phyloP scores from a whole-genome alignment of 257 asterid species.

The Scutellaria barbata region DNA sequence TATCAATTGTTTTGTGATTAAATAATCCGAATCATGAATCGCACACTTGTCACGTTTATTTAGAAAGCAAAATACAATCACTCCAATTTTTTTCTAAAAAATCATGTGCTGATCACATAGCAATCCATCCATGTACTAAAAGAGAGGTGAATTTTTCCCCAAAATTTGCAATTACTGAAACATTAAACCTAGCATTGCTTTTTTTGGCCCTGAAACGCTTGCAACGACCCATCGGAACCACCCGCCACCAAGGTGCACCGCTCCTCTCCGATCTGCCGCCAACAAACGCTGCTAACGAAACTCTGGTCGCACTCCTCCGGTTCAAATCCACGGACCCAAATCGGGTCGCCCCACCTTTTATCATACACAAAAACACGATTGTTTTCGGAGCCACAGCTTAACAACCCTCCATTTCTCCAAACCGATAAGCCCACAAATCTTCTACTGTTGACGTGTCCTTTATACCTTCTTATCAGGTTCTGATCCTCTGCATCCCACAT shows the following conservation, averaged over 20 bases:
- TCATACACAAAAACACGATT: conserved; percentile 82
- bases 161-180: conserved; percentile 14
- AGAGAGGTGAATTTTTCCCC: neutral
- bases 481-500: conserved; percentile 64
- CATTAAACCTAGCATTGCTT: conserved; percentile 8
- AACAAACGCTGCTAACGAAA: conserved; percentile 81
- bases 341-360: conserved; percentile 79
- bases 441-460: conserved; percentile 69
- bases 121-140: neutral
- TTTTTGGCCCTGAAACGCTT: conserved; percentile 59
- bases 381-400: conserved; percentile 87
- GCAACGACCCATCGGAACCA: conserved; percentile 82
- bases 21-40: neutral
- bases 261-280: conserved; percentile 73
- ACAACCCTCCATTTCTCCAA: conserved; percentile 74
- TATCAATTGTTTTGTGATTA: too few species aligned
- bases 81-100: neutral
- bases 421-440: conserved; percentile 87
- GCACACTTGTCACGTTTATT: neutral
- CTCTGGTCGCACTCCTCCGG: conserved; percentile 33
- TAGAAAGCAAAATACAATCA: neutral
- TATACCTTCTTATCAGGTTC: conserved; percentile 52
- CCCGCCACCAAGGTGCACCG: conserved; percentile 83
- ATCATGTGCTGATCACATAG: neutral
- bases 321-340: conserved; percentile 67